Percentiles rank a stretch among this genome's conserved stretches.
Conservation (phyloP, 2,329 filamentous ascomycete genomes). For the Pseudogymnoascus sp. region DNA sequence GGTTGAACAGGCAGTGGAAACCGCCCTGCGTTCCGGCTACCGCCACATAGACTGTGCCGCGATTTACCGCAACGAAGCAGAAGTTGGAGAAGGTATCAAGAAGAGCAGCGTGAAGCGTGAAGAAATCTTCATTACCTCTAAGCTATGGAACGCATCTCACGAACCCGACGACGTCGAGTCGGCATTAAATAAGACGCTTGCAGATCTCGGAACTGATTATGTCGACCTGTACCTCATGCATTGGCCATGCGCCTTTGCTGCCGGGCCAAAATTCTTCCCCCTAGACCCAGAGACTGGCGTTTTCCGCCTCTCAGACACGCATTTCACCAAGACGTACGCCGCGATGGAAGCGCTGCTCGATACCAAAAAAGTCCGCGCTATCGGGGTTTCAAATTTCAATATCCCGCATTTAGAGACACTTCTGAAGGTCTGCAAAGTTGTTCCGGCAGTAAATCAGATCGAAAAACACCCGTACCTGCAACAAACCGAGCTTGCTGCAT, state of each 20-base stretch:
- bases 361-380: constrained; percentile 46
- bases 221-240: constrained; percentile 35
- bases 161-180: constrained; percentile 28
- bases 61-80: constrained; percentile 37
- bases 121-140: constrained; percentile 46
- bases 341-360: constrained; percentile 49
- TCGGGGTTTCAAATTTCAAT: constrained; percentile 58
- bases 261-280: constrained; percentile 21
- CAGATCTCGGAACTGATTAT: constrained; percentile 33
- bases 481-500: constrained; percentile 42
- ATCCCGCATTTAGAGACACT: constrained; percentile 33
- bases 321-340: constrained; percentile 47
- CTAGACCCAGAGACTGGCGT: constrained; percentile 24
- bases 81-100: constrained; percentile 37
- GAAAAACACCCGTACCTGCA: constrained; percentile 47
- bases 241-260: constrained; percentile 31
- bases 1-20: constrained; percentile 35
- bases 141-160: constrained; percentile 49
- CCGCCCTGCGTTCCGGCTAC: constrained; percentile 44
- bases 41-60: constrained; percentile 43
- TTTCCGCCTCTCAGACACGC: constrained; percentile 19
- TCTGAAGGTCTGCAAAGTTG: constrained; percentile 37
- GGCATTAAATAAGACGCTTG: constrained; percentile 30
- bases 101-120: constrained; percentile 33
- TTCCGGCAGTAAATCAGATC: constrained; percentile 52